Evolutionary conservation across 2,329 filamentous ascomycete genomes (phyloP).

Genomic region (Colletotrichum chlorophyti): DNA sequence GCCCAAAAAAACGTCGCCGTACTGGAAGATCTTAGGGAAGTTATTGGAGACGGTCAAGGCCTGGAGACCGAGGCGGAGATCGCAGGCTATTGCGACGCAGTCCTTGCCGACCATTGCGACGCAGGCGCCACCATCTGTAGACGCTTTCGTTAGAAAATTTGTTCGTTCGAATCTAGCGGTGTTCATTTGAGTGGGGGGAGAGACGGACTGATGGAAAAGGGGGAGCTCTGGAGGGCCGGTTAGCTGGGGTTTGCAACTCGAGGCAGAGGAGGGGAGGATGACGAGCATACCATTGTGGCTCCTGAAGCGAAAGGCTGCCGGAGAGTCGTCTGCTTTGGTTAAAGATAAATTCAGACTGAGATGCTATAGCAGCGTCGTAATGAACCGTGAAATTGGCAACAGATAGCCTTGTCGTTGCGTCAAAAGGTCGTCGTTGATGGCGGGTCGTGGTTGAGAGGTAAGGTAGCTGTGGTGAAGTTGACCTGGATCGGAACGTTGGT

Average conservation of each 20-base stretch:
- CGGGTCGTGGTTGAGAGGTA: slow-evolving; percentile 27
- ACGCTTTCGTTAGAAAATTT: slow-evolving; percentile 29
- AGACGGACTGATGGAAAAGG: slow-evolving; percentile 90
- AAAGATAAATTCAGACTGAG: background rate
- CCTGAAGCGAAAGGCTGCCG: slow-evolving; percentile 19
- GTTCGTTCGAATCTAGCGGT: slow-evolving; percentile 12
- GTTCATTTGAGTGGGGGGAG: slow-evolving; percentile 17
- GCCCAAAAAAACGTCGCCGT: slow-evolving; percentile 93
- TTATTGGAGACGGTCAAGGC: slow-evolving; percentile 98
- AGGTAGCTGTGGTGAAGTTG: slow-evolving; percentile 29
- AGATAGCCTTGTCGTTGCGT: slow-evolving; percentile 16
- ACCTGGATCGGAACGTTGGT: slow-evolving; percentile 35
- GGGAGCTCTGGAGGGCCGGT: slow-evolving; percentile 70
- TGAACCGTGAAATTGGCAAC: slow-evolving; percentile 7
- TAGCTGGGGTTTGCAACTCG: slow-evolving; percentile 40
- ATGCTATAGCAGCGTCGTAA: slow-evolving; percentile 1
- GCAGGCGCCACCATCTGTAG: slow-evolving; percentile 83
- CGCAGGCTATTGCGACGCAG: slow-evolving; percentile 99
- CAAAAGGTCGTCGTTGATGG: slow-evolving; percentile 19
- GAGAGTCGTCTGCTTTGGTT: background rate
- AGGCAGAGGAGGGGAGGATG: slow-evolving; percentile 20
- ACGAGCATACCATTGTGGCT: slow-evolving; percentile 33
- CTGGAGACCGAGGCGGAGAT: slow-evolving; percentile 96
- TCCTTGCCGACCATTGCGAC: slow-evolving; percentile 99
- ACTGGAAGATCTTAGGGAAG: slow-evolving; percentile 99